A percentile compares a stretch with the other conserved stretches of the same genome.
phyloP scores from a whole-genome alignment of 495 filamentous ascomycete genomes.

The Aspergillus wentii region DNA sequence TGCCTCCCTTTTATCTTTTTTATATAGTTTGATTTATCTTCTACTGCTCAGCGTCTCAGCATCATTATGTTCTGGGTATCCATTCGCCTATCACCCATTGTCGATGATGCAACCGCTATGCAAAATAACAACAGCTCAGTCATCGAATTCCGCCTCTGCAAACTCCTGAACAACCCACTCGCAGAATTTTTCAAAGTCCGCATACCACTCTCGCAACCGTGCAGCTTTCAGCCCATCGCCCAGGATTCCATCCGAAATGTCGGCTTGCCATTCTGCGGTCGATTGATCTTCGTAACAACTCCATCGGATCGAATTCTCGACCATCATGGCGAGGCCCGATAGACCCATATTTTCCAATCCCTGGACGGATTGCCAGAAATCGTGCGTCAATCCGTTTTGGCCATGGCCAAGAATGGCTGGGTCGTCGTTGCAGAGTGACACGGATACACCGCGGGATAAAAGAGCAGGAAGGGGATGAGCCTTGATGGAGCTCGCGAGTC shows the following conservation, averaged over 20 bases:
- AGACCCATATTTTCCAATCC: slow-evolving; percentile 81
- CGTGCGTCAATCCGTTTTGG: slow-evolving; percentile 71
- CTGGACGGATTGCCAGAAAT: slow-evolving; percentile 89
- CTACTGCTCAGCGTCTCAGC: too few species aligned
- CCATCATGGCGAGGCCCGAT: slow-evolving; percentile 65
- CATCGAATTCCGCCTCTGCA: slow-evolving; percentile 53
- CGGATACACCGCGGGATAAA: slow-evolving; percentile 67
- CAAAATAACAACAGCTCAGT: too few species aligned
- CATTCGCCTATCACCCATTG: too few species aligned
- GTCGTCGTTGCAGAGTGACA: slow-evolving; percentile 77
- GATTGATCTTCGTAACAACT: slow-evolving; percentile 79
- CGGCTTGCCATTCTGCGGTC: slow-evolving; percentile 61
- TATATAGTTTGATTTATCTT: too few species aligned
- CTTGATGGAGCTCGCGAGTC: slow-evolving; percentile 70
- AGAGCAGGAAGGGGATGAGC: slow-evolving; percentile 79
- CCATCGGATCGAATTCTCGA: slow-evolving; percentile 89
- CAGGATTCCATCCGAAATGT: slow-evolving; percentile 65
- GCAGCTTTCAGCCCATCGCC: slow-evolving; percentile 69
- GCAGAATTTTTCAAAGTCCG: slow-evolving; percentile 86
- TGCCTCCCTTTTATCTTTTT: too few species aligned
- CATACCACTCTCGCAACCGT: slow-evolving; percentile 70
- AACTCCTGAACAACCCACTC: slow-evolving; percentile 83
- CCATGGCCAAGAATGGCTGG: slow-evolving; percentile 77
- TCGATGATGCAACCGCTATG: too few species aligned
- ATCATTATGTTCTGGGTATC: too few species aligned